These are phyloP conservation scores for Cyclotella atomus DNA, from an alignment of 108 stramenopile genomes.

Conservation along the genomic window DNA sequence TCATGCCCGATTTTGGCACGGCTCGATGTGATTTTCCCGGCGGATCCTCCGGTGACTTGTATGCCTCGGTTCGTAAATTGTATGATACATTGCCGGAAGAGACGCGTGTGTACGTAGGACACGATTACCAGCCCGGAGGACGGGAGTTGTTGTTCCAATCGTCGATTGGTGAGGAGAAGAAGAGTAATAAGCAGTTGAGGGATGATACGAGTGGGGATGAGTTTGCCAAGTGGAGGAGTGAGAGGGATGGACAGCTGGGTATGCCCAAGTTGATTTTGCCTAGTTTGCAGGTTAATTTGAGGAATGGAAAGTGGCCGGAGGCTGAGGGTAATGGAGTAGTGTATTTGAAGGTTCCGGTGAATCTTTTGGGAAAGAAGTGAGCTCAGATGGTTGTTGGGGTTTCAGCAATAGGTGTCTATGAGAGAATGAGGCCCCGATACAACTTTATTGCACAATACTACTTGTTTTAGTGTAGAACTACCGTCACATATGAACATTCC, in stretches of 20 bases:
- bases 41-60: conserved; percentile 31
- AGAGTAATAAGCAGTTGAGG: conserved; percentile 38
- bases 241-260: conserved; percentile 39
- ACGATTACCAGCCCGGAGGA: conserved; percentile 55
- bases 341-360: conserved; percentile 56
- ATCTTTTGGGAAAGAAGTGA: conserved; percentile 32
- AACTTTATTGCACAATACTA: too few species aligned
- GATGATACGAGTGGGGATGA: conserved; percentile 37
- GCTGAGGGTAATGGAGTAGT: conserved; percentile 50
- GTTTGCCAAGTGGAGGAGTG: conserved; percentile 45
- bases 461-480: too few species aligned
- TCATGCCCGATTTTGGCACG: conserved; percentile 55
- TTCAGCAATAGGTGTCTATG: too few species aligned
- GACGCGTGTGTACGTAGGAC: conserved; percentile 48
- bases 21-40: conserved; percentile 58
- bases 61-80: conserved; percentile 31
- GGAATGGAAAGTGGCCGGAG: conserved; percentile 46
- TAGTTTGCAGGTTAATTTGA: conserved; percentile 58
- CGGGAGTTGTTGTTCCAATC: conserved; percentile 42
- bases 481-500: too few species aligned
- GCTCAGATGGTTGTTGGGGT: too few species aligned
- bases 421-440: too few species aligned
- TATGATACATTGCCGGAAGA: conserved; percentile 42
- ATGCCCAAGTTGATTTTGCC: conserved; percentile 55
- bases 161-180: conserved; percentile 54